Conservation (phyloP, 208 protist species). For the Willaertia magna region DNA sequence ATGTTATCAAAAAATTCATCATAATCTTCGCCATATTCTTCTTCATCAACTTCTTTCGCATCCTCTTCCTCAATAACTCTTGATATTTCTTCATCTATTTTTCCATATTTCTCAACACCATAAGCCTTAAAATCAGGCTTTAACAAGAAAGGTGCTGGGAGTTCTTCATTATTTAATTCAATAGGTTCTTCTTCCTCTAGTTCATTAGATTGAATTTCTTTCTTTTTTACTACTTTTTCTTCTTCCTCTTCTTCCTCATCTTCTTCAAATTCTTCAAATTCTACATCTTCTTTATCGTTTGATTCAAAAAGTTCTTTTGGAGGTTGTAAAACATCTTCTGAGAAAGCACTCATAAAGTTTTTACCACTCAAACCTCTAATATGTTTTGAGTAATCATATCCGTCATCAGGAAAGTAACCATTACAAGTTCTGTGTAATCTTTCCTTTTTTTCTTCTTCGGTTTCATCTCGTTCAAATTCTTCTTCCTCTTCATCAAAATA, state of each 20-base stretch:
- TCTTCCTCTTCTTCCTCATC: neutral
- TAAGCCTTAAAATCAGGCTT: neutral
- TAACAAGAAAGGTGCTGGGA: neutral
- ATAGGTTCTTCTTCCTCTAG: neutral
- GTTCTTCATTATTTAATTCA: neutral
- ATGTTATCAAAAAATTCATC: neutral
- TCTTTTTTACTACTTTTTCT: neutral
- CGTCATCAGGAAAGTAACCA: neutral
- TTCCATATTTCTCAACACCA: neutral
- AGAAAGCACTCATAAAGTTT: neutral
- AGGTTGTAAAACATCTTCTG: neutral
- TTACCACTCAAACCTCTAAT: neutral
- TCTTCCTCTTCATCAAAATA: neutral
- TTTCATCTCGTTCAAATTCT: neutral
- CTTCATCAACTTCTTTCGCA: neutral
- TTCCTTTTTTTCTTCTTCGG: neutral
- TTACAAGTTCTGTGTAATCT: neutral
- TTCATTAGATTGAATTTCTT: neutral
- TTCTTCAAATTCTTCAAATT: neutral
- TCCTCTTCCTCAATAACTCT: neutral
- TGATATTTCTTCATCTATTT: neutral
- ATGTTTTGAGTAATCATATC: constrained; percentile 4
- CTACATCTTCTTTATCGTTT: neutral
- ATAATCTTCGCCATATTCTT: neutral
- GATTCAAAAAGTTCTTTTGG: neutral